phyloP scores from a whole-genome alignment of 2,329 filamentous ascomycete genomes.

The Diaporthe nobilis region DNA sequence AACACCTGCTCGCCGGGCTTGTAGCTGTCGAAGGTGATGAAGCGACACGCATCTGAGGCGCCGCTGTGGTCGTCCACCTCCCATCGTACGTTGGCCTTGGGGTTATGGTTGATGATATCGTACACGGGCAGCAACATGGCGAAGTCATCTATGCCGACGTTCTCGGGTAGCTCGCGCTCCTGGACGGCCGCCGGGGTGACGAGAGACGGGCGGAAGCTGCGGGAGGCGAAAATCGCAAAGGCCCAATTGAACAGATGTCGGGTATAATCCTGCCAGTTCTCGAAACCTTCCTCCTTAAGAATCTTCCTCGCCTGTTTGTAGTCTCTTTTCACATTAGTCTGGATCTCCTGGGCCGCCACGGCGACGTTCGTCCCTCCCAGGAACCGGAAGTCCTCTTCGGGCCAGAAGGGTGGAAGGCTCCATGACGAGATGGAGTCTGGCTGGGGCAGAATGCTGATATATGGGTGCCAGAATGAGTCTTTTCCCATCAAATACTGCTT shows the following conservation, averaged over 20 bases:
- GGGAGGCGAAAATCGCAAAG: constrained; percentile 74
- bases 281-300: constrained; percentile 50
- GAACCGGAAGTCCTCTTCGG: constrained; percentile 69
- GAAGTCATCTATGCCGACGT: constrained; percentile 69
- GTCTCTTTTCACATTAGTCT: constrained; percentile 60
- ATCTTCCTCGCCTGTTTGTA: constrained; percentile 58
- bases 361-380: constrained; percentile 69
- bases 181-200: constrained; percentile 59
- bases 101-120: constrained; percentile 80
- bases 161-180: constrained; percentile 49
- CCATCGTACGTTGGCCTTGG: constrained; percentile 73
- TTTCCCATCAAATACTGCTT: constrained; percentile 73
- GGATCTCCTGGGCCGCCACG: constrained; percentile 64
- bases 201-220: constrained; percentile 75
- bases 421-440: constrained; percentile 66
- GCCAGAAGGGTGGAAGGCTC: constrained; percentile 75
- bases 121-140: constrained; percentile 79
- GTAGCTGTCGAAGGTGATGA: constrained; percentile 60
- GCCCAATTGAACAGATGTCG: constrained; percentile 74
- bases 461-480: constrained; percentile 77
- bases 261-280: constrained; percentile 55
- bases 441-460: constrained; percentile 76
- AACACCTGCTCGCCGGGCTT: constrained; percentile 68
- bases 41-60: constrained; percentile 54
- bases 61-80: constrained; percentile 56